Evolutionary conservation across 2,329 filamentous ascomycete genomes (phyloP).

Genomic region (Endothia cerciana): DNA sequence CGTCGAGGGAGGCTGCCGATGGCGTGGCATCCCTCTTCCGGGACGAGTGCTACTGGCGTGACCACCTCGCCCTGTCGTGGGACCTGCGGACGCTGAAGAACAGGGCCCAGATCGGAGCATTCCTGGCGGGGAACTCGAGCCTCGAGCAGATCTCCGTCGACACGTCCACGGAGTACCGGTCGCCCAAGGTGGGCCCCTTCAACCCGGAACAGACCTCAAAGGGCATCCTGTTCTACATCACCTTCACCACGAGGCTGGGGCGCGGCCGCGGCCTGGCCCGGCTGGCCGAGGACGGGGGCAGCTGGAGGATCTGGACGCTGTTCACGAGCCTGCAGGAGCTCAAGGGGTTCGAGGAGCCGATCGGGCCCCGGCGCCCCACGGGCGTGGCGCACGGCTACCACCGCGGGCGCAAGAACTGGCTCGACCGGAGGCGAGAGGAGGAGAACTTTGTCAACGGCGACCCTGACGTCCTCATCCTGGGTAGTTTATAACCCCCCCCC

Average conservation of each 20-base stretch:
- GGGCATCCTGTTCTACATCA: constrained; percentile 62
- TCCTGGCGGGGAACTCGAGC: constrained; percentile 44
- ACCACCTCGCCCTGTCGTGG: constrained; percentile 62
- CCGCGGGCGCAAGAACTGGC: constrained; percentile 61
- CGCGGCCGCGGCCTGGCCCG: constrained; percentile 59
- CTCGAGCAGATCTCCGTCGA: constrained; percentile 52
- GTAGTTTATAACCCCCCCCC: constrained; percentile 35
- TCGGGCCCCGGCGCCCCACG: constrained; percentile 50
- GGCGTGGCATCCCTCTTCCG: constrained; percentile 42
- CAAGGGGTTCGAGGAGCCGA: constrained; percentile 55
- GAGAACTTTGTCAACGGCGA: constrained; percentile 50
- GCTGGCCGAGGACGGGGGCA: constrained; percentile 45
- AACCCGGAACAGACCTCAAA: constrained; percentile 53
- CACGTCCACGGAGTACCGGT: constrained; percentile 45
- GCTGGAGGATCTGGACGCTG: constrained; percentile 67
- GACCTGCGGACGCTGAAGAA: constrained; percentile 57
- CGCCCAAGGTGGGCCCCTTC: constrained; percentile 50
- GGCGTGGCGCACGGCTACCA: constrained; percentile 61
- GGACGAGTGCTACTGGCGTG: constrained; percentile 58
- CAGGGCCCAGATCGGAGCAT: constrained; percentile 43
- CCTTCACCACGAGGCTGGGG: constrained; percentile 57
- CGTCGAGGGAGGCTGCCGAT: constrained; percentile 29
- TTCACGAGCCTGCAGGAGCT: constrained; percentile 63
- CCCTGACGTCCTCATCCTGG: constrained; percentile 61
- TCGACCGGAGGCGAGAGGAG: constrained; percentile 51